These are phyloP conservation scores for Chalciporus sphaerocephalus DNA, from an alignment of 768 basidiomycete species.

Conservation along the genomic window DNA sequence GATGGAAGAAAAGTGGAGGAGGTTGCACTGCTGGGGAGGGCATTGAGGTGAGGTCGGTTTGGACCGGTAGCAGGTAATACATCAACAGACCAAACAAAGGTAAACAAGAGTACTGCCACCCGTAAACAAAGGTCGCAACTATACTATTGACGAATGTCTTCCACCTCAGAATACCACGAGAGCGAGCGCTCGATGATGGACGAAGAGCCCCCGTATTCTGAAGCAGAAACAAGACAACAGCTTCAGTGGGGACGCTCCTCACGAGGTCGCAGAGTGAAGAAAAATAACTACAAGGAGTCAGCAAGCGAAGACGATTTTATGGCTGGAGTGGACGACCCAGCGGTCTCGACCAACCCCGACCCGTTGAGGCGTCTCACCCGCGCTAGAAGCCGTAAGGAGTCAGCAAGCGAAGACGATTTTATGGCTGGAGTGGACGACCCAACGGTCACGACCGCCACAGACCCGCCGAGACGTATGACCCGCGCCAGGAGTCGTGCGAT, in stretches of 20 bases:
- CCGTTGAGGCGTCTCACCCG: slow-evolving; percentile 17
- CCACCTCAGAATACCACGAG: slow-evolving; percentile 31
- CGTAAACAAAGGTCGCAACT: slow-evolving; percentile 31
- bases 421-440: slow-evolving; percentile 23
- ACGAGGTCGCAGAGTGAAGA: slow-evolving; percentile 41
- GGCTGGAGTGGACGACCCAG: slow-evolving; percentile 11
- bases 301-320: slow-evolving; percentile 39
- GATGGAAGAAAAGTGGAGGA: slow-evolving; percentile 2
- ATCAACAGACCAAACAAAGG: slow-evolving; percentile 21
- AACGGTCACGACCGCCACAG: slow-evolving; percentile 4
- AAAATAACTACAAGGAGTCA: slow-evolving; percentile 43
- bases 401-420: slow-evolving; percentile 40
- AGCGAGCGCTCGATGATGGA: slow-evolving; percentile 33
- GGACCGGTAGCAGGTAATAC: slow-evolving; percentile 20
- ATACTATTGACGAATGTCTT: slow-evolving; percentile 21
- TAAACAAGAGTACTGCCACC: slow-evolving; percentile 29
- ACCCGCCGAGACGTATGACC: slow-evolving; percentile 12
- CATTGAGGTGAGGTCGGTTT: slow-evolving; percentile 22
- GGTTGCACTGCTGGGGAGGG: slow-evolving; percentile 15
- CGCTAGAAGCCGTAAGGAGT: slow-evolving; percentile 36
- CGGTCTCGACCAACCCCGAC: slow-evolving; percentile 2
- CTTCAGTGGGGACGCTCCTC: slow-evolving; percentile 23
- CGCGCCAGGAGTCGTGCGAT: slow-evolving; percentile 24
- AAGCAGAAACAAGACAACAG: background rate
- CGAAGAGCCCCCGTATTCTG: slow-evolving; percentile 14